Evolutionary conservation across 73 alveolate species (phyloP).

Genomic region (Paramecium caudatum): DNA sequence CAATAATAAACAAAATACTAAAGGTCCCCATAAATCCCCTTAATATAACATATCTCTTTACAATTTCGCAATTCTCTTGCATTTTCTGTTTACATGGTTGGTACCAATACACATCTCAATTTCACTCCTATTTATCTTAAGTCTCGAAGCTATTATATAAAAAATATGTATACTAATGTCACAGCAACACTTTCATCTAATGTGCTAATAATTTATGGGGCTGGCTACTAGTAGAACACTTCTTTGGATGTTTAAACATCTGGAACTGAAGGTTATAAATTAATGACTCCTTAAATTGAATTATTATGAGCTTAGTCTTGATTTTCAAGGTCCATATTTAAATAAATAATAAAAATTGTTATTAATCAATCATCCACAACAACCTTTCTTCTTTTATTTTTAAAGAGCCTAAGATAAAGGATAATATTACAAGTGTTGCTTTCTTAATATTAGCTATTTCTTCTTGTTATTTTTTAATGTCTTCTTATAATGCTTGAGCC

Average conservation of each 20-base stretch:
- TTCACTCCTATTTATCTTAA: conserved; percentile 90
- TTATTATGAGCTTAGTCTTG: not conserved
- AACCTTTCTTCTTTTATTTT: conserved; percentile 57
- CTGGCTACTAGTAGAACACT: not conserved
- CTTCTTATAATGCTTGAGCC: not conserved
- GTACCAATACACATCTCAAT: conserved; percentile 86
- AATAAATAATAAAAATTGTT: not conserved
- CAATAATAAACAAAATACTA: conserved; percentile 81
- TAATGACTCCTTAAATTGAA: conserved; percentile 21
- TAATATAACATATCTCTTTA: not conserved
- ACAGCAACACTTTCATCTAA: conserved; percentile 67
- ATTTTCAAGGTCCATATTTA: conserved; percentile 17
- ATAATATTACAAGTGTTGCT: not conserved
- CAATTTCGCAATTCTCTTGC: conserved; percentile 91
- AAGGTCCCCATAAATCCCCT: conserved; percentile 99
- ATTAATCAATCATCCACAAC: conserved; percentile 63
- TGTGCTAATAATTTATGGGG: conserved; percentile 48
- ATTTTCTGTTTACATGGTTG: conserved; percentile 81
- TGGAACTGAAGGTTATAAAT: not conserved
- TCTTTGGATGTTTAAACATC: not conserved
- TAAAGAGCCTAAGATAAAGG: not conserved
- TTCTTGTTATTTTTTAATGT: conserved; percentile 3
- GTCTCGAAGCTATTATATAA: conserved; percentile 84
- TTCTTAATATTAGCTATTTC: not conserved
- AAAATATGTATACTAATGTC: conserved; percentile 15